phyloP scores from a whole-genome alignment of 495 filamentous ascomycete species.

The Penicillium tannophilum region DNA sequence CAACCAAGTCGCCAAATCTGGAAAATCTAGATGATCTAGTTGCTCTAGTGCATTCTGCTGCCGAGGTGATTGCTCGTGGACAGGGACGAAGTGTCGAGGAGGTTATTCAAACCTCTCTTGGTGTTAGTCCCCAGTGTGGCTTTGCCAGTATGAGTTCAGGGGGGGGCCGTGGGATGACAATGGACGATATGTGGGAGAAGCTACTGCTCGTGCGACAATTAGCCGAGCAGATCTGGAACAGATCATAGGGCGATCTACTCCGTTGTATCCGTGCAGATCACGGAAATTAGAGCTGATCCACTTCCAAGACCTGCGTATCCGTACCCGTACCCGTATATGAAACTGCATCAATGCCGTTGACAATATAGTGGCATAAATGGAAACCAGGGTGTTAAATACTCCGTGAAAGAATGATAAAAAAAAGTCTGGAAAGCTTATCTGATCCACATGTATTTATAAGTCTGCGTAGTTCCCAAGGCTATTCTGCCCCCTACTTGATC shows the following conservation, averaged over 20 bases:
- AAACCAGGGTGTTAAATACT: not conserved
- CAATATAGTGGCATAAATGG: not conserved
- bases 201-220: slow-evolving; percentile 34
- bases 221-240: slow-evolving; percentile 4
- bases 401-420: no score
- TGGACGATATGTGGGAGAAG: slow-evolving; percentile 58
- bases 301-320: not conserved
- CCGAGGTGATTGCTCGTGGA: slow-evolving; percentile 54
- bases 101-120: slow-evolving; percentile 53
- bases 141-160: slow-evolving; percentile 56
- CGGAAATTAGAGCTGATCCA: not conserved
- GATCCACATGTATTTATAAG: no score
- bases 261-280: not conserved
- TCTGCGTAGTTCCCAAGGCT: no score
- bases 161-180: slow-evolving; percentile 57
- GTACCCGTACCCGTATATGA: not conserved
- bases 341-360: not conserved
- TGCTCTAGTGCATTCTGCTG: slow-evolving; percentile 55
- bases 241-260: not conserved
- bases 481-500: no score
- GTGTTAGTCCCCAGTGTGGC: slow-evolving; percentile 66
- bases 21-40: slow-evolving; percentile 40
- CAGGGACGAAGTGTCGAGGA: slow-evolving; percentile 34
- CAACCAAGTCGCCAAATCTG: slow-evolving; percentile 19
- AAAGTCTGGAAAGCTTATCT: not conserved